Evolutionary conservation across 2,329 filamentous ascomycete species (phyloP), one percentile per base, ranked within the genome.

Genomic region (Sporothrix dimorphospora): DNA sequence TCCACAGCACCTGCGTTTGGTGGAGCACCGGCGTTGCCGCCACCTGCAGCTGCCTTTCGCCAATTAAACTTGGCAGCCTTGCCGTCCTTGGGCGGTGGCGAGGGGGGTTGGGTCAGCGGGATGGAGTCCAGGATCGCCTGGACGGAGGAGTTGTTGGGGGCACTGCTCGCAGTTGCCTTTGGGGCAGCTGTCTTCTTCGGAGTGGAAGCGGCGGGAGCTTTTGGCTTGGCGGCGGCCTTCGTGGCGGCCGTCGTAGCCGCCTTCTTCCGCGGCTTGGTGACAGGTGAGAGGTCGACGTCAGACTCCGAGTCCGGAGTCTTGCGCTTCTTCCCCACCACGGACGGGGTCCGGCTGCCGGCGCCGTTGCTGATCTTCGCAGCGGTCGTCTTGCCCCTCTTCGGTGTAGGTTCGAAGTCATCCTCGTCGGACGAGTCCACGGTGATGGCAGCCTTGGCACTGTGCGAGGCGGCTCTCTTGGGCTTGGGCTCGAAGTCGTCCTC

Each of bases 81-180:
- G 0, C 89, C 88, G 71, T 91, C 88, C 74, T 90, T 88, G 0
- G 91, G 86, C 1, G 95, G 94, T 55, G 96, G 95, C 3, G 94
- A 92, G 6, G 96, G 96, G 27, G 96, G 87, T 72, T 91, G 86
- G 55, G 99, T 89, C 0, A 89, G 93, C 5, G 94, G 92, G 73
- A 99, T 95, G 76, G 90, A 93, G 79, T 97, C 91, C 42, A 98
- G 88, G 61, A 99, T 98, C 66, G 91, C 89, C 80, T 97, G 90
- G 24, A 97, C 89, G 27, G 88, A 87, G 19, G 91, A 86, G 77
- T 87, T 81, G 7, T 85, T 85, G 5, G 72, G 34, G 14, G 42
- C 16, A 9, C 63, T 49, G 24, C 63, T 79, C 94, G 92, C 47
- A 19, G 73, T 55, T n/a, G 71, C 71, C 51, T 49, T 55, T 30